These are phyloP conservation scores for Aspergillus ochraceoroseus DNA, from an alignment of 2,329 filamentous ascomycete genomes.

Conservation along the genomic window DNA sequence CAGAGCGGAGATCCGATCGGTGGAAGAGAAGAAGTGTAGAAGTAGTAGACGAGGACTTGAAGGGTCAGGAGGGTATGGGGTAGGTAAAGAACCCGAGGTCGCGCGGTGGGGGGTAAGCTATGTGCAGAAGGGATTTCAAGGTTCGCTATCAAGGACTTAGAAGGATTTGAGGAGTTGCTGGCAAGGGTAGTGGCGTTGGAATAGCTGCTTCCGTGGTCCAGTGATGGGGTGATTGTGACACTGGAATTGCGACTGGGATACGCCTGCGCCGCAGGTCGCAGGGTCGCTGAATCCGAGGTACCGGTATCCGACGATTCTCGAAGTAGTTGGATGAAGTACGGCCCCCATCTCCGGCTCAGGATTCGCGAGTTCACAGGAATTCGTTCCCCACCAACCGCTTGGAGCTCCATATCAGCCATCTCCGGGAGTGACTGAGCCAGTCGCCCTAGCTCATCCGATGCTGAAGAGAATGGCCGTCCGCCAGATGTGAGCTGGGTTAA, in stretches of 20 bases:
- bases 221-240: conserved; percentile 70
- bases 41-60: conserved; percentile 82
- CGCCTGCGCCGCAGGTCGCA: conserved; percentile 59
- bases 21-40: conserved; percentile 89
- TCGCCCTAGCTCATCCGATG: conserved; percentile 80
- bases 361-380: conserved; percentile 92
- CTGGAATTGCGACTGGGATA: conserved; percentile 69
- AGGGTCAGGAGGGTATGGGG: conserved; percentile 88
- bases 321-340: conserved; percentile 89
- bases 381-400: conserved; percentile 83
- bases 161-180: conserved; percentile 30
- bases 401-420: conserved; percentile 91
- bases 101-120: conserved; percentile 53
- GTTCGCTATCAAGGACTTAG: conserved; percentile 37
- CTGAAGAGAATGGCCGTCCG: conserved; percentile 68
- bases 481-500: conserved; percentile 58
- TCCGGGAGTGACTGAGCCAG: conserved; percentile 75
- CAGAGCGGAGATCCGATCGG: conserved; percentile 70
- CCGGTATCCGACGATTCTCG: conserved; percentile 71
- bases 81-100: conserved; percentile 83
- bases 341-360: conserved; percentile 83
- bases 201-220: conserved; percentile 40
- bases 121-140: conserved; percentile 53
- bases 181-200: conserved; percentile 43
- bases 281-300: conserved; percentile 69